phyloP scores from a whole-genome alignment of 2,329 filamentous ascomycete genomes.

The Nigrospora sphaerica region DNA sequence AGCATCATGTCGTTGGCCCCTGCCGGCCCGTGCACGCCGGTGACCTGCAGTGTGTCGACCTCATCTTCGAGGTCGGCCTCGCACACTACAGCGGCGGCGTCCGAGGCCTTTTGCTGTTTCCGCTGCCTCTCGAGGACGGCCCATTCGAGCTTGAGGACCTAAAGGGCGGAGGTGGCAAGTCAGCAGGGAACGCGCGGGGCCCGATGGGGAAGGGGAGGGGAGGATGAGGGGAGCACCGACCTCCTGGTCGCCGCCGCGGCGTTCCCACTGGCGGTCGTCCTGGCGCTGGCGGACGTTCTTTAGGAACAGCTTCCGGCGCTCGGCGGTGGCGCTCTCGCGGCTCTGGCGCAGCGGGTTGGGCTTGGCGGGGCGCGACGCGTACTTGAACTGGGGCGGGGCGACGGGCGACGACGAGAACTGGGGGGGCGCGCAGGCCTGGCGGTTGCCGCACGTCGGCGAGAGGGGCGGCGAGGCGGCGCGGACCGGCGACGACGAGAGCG shows the following conservation, averaged over 20 bases:
- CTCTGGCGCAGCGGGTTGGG: conserved; percentile 56
- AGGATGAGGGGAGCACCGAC: conserved; percentile 19
- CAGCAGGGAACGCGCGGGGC: neutral
- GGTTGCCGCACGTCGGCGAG: conserved; percentile 35
- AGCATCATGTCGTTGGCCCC: conserved; percentile 42
- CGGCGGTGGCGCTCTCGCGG: conserved; percentile 56
- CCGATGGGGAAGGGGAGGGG: neutral
- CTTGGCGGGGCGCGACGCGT: conserved; percentile 47
- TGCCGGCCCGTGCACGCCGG: no score
- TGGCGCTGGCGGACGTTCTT: conserved; percentile 55
- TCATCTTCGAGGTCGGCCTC: conserved; percentile 47
- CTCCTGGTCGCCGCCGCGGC: conserved; percentile 57
- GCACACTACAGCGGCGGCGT: conserved; percentile 32
- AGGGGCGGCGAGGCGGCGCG: conserved; percentile 41
- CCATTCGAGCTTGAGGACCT: conserved; percentile 37
- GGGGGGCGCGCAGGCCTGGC: conserved; percentile 19
- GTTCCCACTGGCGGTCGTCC: conserved; percentile 53
- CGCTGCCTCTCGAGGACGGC: conserved; percentile 28
- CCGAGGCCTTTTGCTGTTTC: conserved; percentile 29
- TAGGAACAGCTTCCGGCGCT: conserved; percentile 61
- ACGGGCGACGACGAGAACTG: conserved; percentile 29
- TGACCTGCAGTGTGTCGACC: conserved; percentile 22
- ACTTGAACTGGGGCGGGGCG: conserved; percentile 29
- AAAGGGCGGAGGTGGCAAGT: neutral
- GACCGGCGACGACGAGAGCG: conserved; percentile 52